phyloP scores from a whole-genome alignment of 768 basidiomycete species.

The Mycena crocata region DNA sequence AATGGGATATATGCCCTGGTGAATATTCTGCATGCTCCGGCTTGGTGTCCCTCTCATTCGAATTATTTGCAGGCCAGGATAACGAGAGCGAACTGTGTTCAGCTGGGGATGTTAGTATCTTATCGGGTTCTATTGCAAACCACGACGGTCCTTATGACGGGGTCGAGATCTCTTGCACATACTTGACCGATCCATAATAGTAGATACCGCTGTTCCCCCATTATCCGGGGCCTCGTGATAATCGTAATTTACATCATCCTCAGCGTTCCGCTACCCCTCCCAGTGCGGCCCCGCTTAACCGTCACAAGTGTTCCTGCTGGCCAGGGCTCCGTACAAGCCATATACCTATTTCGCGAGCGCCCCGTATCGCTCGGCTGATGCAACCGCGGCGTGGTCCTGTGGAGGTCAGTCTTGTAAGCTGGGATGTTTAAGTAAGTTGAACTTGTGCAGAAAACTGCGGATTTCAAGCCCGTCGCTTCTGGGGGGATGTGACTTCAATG shows the following conservation, averaged over 20 bases:
- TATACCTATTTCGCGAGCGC: conserved; percentile 58
- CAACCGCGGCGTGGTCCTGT: conserved; percentile 58
- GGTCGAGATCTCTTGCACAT: conserved; percentile 19
- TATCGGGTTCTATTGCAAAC: conserved; percentile 29
- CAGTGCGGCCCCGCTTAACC: conserved; percentile 32
- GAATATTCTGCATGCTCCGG: not conserved
- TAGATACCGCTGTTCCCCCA: not conserved
- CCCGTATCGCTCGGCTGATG: conserved; percentile 53
- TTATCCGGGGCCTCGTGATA: not conserved
- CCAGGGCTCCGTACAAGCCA: conserved; percentile 56
- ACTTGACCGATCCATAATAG: not conserved
- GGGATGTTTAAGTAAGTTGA: not conserved
- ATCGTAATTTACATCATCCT: not conserved
- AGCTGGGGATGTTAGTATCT: conserved; percentile 37
- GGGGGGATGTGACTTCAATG: conserved; percentile 56
- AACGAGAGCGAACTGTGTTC: conserved; percentile 33
- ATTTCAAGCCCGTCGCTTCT: conserved; percentile 56
- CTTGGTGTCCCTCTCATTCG: not conserved
- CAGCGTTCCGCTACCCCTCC: not conserved
- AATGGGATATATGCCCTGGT: conserved; percentile 40
- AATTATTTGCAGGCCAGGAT: conserved; percentile 33
- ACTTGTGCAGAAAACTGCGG: conserved; percentile 47
- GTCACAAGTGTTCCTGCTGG: conserved; percentile 52
- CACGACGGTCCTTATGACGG: conserved; percentile 43
- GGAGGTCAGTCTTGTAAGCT: conserved; percentile 49